Conservation (phyloP, 2,329 filamentous ascomycete genomes). For the Aspergillus transmontanensis region DNA sequence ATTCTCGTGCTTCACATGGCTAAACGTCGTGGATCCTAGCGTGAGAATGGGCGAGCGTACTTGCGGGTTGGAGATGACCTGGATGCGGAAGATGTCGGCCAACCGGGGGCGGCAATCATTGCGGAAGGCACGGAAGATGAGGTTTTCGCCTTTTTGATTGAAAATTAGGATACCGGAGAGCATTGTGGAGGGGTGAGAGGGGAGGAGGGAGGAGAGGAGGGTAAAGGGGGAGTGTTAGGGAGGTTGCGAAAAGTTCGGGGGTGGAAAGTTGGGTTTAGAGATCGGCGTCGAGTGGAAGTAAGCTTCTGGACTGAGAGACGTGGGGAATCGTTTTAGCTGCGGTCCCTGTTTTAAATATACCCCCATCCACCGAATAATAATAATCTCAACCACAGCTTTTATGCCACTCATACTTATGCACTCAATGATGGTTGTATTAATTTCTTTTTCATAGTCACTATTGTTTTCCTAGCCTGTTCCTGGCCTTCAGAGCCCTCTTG, state of each 20-base stretch:
- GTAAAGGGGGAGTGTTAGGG: constrained; percentile 8
- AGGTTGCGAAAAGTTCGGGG: constrained; percentile 10
- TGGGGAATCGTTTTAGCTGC: constrained; percentile 7
- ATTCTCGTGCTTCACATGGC: constrained; percentile 99
- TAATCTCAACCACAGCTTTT: not conserved
- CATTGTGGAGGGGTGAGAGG: constrained; percentile 58
- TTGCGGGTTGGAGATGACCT: constrained; percentile 97
- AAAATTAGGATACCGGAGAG: constrained; percentile 96
- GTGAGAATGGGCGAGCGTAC: constrained; percentile 97
- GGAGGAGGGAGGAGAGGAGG: constrained; percentile 10
- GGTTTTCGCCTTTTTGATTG: constrained; percentile 99
- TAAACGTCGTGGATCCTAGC: constrained; percentile 96
- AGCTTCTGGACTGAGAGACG: constrained; percentile 7
- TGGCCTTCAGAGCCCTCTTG: not conserved
- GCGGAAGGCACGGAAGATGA: constrained; percentile 98
- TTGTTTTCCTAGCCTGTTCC: not conserved
- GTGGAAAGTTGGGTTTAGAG: constrained; percentile 6
- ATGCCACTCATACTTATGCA: not conserved
- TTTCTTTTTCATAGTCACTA: not conserved
- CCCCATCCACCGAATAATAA: not conserved
- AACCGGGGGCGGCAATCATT: constrained; percentile 97
- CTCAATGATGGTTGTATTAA: not conserved
- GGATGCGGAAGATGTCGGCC: constrained; percentile 98
- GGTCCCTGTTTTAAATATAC: not conserved
- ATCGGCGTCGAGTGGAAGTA: constrained; percentile 1